Evolutionary conservation across 2,329 filamentous ascomycete species (phyloP).

Genomic region (Pezicula carpinea): DNA sequence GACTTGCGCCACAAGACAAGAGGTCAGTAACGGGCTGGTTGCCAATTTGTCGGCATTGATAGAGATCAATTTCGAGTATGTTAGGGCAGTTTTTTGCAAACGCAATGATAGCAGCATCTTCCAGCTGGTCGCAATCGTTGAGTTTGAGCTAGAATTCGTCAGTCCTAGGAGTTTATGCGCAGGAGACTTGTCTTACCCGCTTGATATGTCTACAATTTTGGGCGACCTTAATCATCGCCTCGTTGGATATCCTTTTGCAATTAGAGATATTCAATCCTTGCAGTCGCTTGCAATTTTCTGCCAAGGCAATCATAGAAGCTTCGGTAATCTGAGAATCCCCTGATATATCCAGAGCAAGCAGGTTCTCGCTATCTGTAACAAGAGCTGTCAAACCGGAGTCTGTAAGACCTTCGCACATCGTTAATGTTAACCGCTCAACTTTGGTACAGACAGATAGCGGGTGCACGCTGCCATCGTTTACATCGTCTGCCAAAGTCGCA

Average conservation of each 20-base stretch:
- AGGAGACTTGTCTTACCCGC: slow-evolving; percentile 50
- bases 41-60: slow-evolving; percentile 76
- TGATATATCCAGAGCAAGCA: slow-evolving; percentile 88
- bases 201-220: slow-evolving; percentile 83
- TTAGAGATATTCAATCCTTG: slow-evolving; percentile 92
- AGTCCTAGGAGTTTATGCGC: slow-evolving; percentile 7
- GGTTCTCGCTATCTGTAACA: slow-evolving; percentile 70
- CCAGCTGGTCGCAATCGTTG: slow-evolving; percentile 84
- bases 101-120: slow-evolving; percentile 74
- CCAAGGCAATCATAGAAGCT: slow-evolving; percentile 70
- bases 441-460: slow-evolving; percentile 82
- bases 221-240: slow-evolving; percentile 76
- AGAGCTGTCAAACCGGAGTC: slow-evolving; percentile 79
- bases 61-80: slow-evolving; percentile 92
- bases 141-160: slow-evolving; percentile 68
- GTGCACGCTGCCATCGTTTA: slow-evolving; percentile 86
- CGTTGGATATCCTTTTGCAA: slow-evolving; percentile 80
- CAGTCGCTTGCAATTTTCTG: slow-evolving; percentile 74
- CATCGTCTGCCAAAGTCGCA: slow-evolving; percentile 64
- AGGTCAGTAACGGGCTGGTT: slow-evolving; percentile 81
- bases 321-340: slow-evolving; percentile 78
- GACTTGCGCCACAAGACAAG: slow-evolving; percentile 69
- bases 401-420: slow-evolving; percentile 80
- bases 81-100: slow-evolving; percentile 88
- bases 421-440: slow-evolving; percentile 88